Evolutionary conservation across 352 stramenopile species (phyloP).

Genomic region (Phytophthora meadii): DNA sequence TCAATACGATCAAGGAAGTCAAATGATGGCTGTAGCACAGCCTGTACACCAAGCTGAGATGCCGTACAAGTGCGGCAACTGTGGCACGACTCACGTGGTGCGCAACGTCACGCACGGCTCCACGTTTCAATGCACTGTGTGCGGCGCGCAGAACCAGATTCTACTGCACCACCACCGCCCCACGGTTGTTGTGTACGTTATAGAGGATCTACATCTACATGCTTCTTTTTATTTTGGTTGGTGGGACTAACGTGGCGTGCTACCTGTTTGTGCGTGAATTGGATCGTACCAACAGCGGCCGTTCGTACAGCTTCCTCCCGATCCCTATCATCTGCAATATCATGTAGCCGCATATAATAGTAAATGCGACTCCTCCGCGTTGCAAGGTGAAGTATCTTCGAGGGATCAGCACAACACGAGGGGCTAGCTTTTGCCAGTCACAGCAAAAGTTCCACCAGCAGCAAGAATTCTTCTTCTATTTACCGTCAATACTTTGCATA

Average conservation of each 20-base stretch:
- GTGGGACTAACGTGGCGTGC: not conserved
- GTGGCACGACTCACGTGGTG: conserved; percentile 66
- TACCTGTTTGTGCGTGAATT: not conserved
- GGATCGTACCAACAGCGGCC: conserved; percentile 22
- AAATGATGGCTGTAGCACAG: conserved; percentile 47
- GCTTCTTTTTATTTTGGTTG: too few species aligned
- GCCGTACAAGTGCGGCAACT: conserved; percentile 74
- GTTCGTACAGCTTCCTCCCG: conserved; percentile 55
- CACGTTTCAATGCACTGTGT: conserved; percentile 67
- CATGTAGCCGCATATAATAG: conserved; percentile 38
- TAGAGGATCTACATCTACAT: too few species aligned
- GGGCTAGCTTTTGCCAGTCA: too few species aligned
- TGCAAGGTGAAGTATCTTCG: too few species aligned
- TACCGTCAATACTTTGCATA: not conserved
- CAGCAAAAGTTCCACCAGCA: not conserved
- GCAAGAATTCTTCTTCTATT: not conserved
- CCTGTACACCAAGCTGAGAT: conserved; percentile 42
- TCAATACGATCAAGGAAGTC: conserved; percentile 52
- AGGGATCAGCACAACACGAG: too few species aligned
- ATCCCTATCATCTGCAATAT: conserved; percentile 75
- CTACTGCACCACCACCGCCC: conserved; percentile 45
- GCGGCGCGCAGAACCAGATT: conserved; percentile 71
- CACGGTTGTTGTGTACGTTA: conserved; percentile 54
- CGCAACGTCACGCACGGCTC: conserved; percentile 62
- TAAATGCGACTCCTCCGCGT: too few species aligned